These are phyloP conservation scores for Cladosporium cucumerinum DNA, from an alignment of 2,329 filamentous ascomycete genomes.

Conservation along the genomic window DNA sequence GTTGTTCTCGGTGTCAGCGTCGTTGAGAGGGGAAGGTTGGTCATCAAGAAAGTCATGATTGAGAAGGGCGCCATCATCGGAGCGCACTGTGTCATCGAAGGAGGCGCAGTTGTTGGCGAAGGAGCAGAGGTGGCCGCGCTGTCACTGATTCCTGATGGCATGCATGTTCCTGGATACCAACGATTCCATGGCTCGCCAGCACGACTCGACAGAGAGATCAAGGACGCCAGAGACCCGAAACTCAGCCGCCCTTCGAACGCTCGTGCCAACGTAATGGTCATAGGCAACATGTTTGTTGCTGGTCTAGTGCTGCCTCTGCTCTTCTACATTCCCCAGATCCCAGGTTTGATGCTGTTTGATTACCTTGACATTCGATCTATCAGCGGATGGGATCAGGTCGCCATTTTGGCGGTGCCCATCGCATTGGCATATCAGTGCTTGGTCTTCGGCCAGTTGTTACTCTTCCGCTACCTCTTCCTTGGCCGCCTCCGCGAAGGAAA, in stretches of 20 bases:
- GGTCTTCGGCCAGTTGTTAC: conserved; percentile 23
- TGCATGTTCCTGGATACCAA: conserved; percentile 21
- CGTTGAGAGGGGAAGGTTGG: conserved; percentile 24
- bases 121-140: conserved; percentile 25
- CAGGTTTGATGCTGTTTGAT: conserved; percentile 25
- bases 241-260: conserved; percentile 20
- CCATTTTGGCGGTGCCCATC: conserved; percentile 22
- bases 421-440: conserved; percentile 24
- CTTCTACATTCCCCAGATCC: conserved; percentile 23
- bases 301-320: conserved; percentile 21
- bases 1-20: conserved; percentile 23
- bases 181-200: conserved; percentile 27
- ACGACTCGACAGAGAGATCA: conserved; percentile 21
- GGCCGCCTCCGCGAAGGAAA: conserved; percentile 22
- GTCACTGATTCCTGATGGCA: conserved; percentile 26
- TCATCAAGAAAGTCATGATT: conserved; percentile 26
- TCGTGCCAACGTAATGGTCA: conserved; percentile 18
- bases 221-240: conserved; percentile 15
- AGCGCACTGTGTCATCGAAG: conserved; percentile 25
- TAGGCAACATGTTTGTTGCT: conserved; percentile 21
- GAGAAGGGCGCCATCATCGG: conserved; percentile 22
- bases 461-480: conserved; percentile 22
- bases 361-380: conserved; percentile 19
- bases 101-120: conserved; percentile 24
- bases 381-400: conserved; percentile 24